Conservation (phyloP, 805 yeast species). For the Candida boidinii region DNA sequence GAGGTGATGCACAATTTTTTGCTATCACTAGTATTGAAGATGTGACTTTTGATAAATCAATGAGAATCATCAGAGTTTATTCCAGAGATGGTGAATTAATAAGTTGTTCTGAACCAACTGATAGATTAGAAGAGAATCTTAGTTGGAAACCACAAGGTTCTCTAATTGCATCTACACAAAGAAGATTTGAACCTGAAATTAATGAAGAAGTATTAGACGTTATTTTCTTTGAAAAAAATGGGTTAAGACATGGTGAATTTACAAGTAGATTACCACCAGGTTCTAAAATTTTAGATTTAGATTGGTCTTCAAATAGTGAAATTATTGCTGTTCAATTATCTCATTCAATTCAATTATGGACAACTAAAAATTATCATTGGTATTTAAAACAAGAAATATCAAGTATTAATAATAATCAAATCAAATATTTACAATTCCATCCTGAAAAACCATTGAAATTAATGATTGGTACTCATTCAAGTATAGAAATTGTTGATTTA, state of each 20-base stretch:
- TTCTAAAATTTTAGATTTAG: slow-evolving; percentile 40
- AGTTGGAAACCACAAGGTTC: slow-evolving; percentile 93
- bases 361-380: slow-evolving; percentile 92
- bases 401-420: slow-evolving; percentile 21
- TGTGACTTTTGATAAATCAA: slow-evolving; percentile 29
- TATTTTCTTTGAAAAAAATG: slow-evolving; percentile 87
- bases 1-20: slow-evolving; percentile 89
- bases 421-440: slow-evolving; percentile 62
- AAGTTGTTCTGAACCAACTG: slow-evolving; percentile 84
- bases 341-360: slow-evolving; percentile 77
- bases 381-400: slow-evolving; percentile 74
- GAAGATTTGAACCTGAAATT: slow-evolving; percentile 44
- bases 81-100: slow-evolving; percentile 70
- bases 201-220: slow-evolving; percentile 41
- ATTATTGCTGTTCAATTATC: slow-evolving; percentile 59
- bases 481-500: slow-evolving; percentile 59
- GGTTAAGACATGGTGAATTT: slow-evolving; percentile 85
- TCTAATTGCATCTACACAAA: slow-evolving; percentile 72
- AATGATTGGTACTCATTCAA: slow-evolving; percentile 48
- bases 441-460: slow-evolving; percentile 79
- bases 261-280: slow-evolving; percentile 50
- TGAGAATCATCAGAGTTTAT: slow-evolving; percentile 81
- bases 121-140: slow-evolving; percentile 63
- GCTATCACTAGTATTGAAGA: slow-evolving; percentile 58
- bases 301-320: slow-evolving; percentile 81